These are phyloP conservation scores for Saccharomycopsis fibuligera DNA, from an alignment of 805 yeast genomes.

Conservation along the genomic window DNA sequence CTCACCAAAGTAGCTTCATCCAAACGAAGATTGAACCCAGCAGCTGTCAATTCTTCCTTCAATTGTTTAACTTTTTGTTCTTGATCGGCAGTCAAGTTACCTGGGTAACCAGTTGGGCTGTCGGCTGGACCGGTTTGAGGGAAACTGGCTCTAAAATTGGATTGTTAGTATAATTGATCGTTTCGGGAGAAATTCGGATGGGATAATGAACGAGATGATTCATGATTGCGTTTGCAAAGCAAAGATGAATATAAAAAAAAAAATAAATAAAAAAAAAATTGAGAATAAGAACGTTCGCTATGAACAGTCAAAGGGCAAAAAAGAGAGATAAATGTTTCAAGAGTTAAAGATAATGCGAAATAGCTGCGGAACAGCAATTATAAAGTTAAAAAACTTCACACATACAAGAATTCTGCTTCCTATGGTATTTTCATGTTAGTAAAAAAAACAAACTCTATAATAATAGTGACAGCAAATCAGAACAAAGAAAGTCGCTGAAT, in stretches of 20 bases:
- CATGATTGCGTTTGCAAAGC: not conserved
- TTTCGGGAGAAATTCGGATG: not conserved
- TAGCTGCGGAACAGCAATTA: too few relatives aligned
- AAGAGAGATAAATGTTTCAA: too few relatives aligned
- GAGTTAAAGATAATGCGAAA: too few relatives aligned
- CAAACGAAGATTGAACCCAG: slow-evolving; percentile 68
- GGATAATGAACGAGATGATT: not conserved
- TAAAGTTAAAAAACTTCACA: too few relatives aligned
- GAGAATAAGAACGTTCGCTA: too few relatives aligned
- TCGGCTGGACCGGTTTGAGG: slow-evolving; percentile 17
- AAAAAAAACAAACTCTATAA: too few relatives aligned
- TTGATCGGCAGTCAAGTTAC: slow-evolving; percentile 69
- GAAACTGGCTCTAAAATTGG: slow-evolving; percentile 14
- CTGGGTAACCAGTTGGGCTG: slow-evolving; percentile 63
- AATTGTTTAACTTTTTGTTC: slow-evolving; percentile 50
- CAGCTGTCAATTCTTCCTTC: slow-evolving; percentile 48
- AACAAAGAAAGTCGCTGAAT: too few relatives aligned
- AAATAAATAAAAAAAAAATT: too few relatives aligned
- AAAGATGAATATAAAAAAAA: too few relatives aligned
- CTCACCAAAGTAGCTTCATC: slow-evolving; percentile 75
- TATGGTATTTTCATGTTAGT: not conserved
- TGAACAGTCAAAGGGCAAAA: too few relatives aligned
- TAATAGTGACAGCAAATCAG: too few relatives aligned
- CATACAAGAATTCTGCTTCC: not conserved
- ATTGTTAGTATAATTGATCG: slow-evolving; percentile 12